Percentiles rank a stretch among this genome's conserved stretches.
phyloP scores from a whole-genome alignment of 345 rosid genomes.

The Eucalyptus melliodora region DNA sequence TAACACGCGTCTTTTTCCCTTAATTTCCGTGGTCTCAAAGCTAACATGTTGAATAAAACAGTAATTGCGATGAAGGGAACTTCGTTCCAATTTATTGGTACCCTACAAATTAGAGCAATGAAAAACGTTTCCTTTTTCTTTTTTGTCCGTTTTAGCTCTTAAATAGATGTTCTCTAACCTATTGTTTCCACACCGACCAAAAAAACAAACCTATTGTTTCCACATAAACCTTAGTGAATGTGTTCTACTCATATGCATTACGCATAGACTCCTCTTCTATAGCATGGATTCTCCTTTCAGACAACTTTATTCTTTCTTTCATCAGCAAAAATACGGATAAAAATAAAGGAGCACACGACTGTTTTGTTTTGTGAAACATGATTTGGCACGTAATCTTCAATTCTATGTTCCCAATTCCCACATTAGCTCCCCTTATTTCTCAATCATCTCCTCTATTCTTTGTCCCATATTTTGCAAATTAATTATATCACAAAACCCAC shows the following conservation, averaged over 20 bases:
- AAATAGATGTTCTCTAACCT: too few relatives aligned
- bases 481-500: background rate
- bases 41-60: background rate
- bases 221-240: background rate
- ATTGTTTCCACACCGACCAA: too few relatives aligned
- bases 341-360: background rate
- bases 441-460: background rate
- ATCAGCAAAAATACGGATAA: background rate
- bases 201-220: too few relatives aligned
- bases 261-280: background rate
- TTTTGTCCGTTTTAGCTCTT: too few relatives aligned
- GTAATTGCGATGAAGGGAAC: background rate
- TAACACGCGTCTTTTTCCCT: background rate
- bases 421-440: background rate
- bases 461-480: background rate
- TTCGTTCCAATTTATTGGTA: background rate
- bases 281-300: background rate
- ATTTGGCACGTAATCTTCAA: too few relatives aligned
- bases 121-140: too few relatives aligned
- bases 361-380: background rate
- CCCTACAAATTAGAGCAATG: too few relatives aligned
- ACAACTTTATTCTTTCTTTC: too few relatives aligned
- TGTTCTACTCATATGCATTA: background rate
- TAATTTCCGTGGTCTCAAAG: background rate
- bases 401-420: background rate